Conservation (phyloP, 2,329 filamentous ascomycete species). For the Colletotrichum sojae region DNA sequence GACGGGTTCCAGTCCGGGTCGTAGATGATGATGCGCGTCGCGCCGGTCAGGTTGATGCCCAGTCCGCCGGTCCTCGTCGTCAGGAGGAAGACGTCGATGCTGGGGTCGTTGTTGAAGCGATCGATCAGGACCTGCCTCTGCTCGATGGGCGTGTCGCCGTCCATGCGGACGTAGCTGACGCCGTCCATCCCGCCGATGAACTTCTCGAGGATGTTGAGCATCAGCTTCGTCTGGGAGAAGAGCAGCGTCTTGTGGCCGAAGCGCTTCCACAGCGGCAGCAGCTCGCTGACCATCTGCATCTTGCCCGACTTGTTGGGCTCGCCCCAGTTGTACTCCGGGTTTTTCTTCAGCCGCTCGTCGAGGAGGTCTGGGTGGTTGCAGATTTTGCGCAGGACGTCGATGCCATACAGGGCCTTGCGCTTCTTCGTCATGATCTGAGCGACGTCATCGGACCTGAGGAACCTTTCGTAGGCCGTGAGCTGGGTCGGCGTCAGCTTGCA, state of each 20-base stretch:
- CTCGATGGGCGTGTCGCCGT: constrained; percentile 91
- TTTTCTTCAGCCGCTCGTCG: constrained; percentile 70
- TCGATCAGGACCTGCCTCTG: constrained; percentile 92
- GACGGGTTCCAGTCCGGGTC: constrained; percentile 99
- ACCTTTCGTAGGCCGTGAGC: constrained; percentile 83
- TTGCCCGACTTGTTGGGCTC: constrained; percentile 87
- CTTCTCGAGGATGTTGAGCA: constrained; percentile 93
- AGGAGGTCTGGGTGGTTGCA: constrained; percentile 96
- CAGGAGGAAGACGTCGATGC: constrained; percentile 89
- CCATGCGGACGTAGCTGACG: constrained; percentile 89
- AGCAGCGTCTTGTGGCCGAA: constrained; percentile 93
- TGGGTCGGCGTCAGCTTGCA: constrained; percentile 90
- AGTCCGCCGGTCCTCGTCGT: constrained; percentile 97
- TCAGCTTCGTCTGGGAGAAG: constrained; percentile 93
- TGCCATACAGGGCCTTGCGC: constrained; percentile 87
- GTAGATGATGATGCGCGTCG: constrained; percentile 96
- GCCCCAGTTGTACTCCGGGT: constrained; percentile 82
- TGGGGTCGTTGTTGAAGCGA: constrained; percentile 86
- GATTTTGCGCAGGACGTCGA: constrained; percentile 94
- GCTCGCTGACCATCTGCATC: constrained; percentile 92
- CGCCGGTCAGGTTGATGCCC: constrained; percentile 94
- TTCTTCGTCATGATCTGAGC: constrained; percentile 82
- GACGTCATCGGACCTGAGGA: constrained; percentile 88
- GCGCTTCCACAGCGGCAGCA: constrained; percentile 90
- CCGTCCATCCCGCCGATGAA: constrained; percentile 79